Evolutionary conservation across 441 rosid species (phyloP), one percentile per base, ranked within the genome.

Genomic region (Metrosideros polymorpha): DNA sequence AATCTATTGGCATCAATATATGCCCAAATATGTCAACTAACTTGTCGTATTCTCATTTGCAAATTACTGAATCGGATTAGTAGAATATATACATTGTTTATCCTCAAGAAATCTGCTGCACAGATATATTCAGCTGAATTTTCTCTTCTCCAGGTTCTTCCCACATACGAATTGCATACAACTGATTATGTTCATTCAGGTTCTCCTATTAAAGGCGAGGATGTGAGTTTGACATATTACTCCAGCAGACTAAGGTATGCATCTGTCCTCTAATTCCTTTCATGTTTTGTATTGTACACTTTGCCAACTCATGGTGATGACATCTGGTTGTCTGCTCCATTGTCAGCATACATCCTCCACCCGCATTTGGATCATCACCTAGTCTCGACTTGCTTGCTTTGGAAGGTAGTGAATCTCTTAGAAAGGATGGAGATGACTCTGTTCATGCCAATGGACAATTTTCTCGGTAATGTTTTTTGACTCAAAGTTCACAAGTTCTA

Each of bases 311-410:
- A 63, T 53, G 25, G 42, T 32, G 43, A 63, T 63, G 42, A 32
- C 50, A 83, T 29, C 25, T 82, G 57, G 54, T 35, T 56, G 35
- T 25, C 50, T 83, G 91, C 91, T 89, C 86, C 85, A 86, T 91
- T 91, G 79, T 87, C 96, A 94, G 97, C 93, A 87, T 91, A 84
- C 97, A 91, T 89, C 97, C 97, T 7, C 95, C 97, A 29, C 97
- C 97, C 75, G 93, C 97, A 76, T 94, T 94, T 85, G 96, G 97
- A 83, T 94, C 97, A 83, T 94, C 96, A 3, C 95, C 95, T 53
- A 94, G 93, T 91, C 96, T 94, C 29, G 97, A 93, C 89, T 93
- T 92, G 12, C 94, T 95, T 88, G 94, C 93, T 9, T 92, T 93
- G 83, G 93, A 91, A 82, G 89, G 89, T 52, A 89, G 75, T 89